Conservation (phyloP, 202 grass and related monocot genomes). For the Cymbopogon flexuosus region DNA sequence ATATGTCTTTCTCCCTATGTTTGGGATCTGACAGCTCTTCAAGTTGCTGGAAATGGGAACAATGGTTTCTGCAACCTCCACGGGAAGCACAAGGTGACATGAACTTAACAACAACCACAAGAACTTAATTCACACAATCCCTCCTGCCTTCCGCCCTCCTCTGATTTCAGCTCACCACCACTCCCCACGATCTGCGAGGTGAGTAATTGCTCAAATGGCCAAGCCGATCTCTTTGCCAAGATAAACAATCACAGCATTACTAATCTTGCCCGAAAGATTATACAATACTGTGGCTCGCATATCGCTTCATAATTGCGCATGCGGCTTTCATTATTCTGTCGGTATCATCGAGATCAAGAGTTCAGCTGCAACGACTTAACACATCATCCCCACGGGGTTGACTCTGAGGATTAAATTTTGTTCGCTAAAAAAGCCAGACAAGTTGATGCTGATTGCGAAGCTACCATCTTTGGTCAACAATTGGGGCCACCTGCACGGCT, state of each 20-base stretch:
- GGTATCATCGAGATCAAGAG: constrained; percentile 48
- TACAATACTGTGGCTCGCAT: constrained; percentile 32
- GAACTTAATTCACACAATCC: constrained; percentile 11
- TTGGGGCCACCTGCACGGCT: constrained; percentile 24
- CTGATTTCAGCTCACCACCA: constrained; percentile 30
- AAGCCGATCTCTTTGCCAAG: constrained; percentile 16
- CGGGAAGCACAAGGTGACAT: constrained; percentile 35
- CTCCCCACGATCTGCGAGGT: constrained; percentile 42
- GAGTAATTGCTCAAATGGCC: constrained; percentile 43
- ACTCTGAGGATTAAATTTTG: constrained; percentile 37
- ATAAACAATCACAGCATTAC: constrained; percentile 37
- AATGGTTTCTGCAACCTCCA: constrained; percentile 35
- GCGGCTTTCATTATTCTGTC: constrained; percentile 43
- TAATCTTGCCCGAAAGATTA: constrained; percentile 33
- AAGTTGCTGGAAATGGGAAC: constrained; percentile 25
- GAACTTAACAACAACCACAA: constrained; percentile 26
- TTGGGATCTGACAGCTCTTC: constrained; percentile 37
- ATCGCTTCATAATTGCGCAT: constrained; percentile 39
- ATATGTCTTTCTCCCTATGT: constrained; percentile 21
- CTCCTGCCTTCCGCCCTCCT: constrained; percentile 20
- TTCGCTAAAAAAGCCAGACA: constrained; percentile 16
- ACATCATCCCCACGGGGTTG: constrained; percentile 34
- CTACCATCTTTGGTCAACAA: constrained; percentile 31
- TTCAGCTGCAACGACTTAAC: constrained; percentile 37
- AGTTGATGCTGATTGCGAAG: constrained; percentile 32